Evolutionary conservation across 805 yeast genomes (phyloP).

Genomic region (Zygotorulaspora danielsina): DNA sequence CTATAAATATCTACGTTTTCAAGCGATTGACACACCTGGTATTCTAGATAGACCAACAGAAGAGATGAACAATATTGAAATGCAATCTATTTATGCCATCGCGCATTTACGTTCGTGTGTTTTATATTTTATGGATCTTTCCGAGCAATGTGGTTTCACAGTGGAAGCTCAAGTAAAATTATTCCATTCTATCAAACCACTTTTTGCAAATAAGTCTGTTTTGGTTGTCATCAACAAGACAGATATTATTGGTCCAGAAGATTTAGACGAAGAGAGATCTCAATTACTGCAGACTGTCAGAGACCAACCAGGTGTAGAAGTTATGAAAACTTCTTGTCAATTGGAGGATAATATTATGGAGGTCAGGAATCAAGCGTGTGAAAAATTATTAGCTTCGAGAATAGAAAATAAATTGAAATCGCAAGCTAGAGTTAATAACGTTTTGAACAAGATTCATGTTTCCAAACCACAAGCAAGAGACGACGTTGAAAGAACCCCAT

Average conservation of each 20-base stretch:
- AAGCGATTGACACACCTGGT: constrained; percentile 99
- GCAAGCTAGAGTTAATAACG: constrained; percentile 79
- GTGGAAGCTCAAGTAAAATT: constrained; percentile 96
- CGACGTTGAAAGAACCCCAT: constrained; percentile 72
- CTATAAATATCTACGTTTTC: constrained; percentile 94
- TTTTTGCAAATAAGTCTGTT: constrained; percentile 94
- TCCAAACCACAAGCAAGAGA: constrained; percentile 88
- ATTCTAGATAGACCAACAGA: constrained; percentile 97
- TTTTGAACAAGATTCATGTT: constrained; percentile 92
- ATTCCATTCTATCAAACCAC: constrained; percentile 94
- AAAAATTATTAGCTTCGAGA: constrained; percentile 89
- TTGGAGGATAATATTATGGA: constrained; percentile 93
- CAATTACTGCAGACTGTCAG: constrained; percentile 62
- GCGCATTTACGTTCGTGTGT: constrained; percentile 97
- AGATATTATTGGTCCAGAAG: constrained; percentile 83
- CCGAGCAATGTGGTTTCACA: constrained; percentile 98
- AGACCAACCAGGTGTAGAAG: constrained; percentile 76
- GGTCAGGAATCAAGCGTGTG: constrained; percentile 96
- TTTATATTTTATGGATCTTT: constrained; percentile 94
- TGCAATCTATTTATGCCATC: constrained; percentile 98
- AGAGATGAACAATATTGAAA: constrained; percentile 99
- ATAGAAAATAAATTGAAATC: constrained; percentile 96
- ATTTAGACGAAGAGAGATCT: constrained; percentile 72
- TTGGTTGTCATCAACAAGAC: constrained; percentile 93
- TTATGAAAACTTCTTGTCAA: constrained; percentile 89